Conservation (phyloP, 2,329 filamentous ascomycete species). For the Aspergillus novoparasiticus region DNA sequence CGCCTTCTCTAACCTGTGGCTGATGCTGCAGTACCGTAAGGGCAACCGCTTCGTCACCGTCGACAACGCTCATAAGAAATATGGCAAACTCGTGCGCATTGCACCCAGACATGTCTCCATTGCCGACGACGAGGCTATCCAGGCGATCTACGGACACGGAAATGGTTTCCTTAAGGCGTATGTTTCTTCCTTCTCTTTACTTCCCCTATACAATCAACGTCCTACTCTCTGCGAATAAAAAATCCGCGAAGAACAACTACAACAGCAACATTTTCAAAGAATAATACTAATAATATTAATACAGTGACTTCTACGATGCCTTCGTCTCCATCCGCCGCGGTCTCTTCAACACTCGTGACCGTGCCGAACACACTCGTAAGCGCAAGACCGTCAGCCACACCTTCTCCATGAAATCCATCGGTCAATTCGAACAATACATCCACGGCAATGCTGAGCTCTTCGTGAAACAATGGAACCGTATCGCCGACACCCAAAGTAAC, state of each 20-base stretch:
- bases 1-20: conserved; percentile 77
- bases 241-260: background rate
- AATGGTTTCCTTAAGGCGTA: conserved; percentile 74
- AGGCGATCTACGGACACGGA: conserved; percentile 75
- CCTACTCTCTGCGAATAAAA: background rate
- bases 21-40: conserved; percentile 66
- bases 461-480: conserved; percentile 69
- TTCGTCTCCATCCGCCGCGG: conserved; percentile 86
- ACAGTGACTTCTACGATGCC: conserved; percentile 82
- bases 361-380: conserved; percentile 82
- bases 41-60: conserved; percentile 68
- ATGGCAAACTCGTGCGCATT: conserved; percentile 79
- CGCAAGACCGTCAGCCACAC: conserved; percentile 86
- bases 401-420: conserved; percentile 78
- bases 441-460: conserved; percentile 76
- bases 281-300: background rate
- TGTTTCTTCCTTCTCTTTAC: conserved; percentile 27
- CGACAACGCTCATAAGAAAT: conserved; percentile 72
- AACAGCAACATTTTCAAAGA: too few relatives aligned
- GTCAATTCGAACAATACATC: conserved; percentile 88
- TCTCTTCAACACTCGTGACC: conserved; percentile 85
- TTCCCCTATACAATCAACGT: too few relatives aligned
- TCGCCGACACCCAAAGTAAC: conserved; percentile 54
- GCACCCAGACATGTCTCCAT: conserved; percentile 83
- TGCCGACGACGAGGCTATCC: conserved; percentile 77